Percentiles rank a stretch among this genome's conserved stretches.
phyloP scores from a whole-genome alignment of 1,284 basidiomycete genomes.

The Ustilago curta region DNA sequence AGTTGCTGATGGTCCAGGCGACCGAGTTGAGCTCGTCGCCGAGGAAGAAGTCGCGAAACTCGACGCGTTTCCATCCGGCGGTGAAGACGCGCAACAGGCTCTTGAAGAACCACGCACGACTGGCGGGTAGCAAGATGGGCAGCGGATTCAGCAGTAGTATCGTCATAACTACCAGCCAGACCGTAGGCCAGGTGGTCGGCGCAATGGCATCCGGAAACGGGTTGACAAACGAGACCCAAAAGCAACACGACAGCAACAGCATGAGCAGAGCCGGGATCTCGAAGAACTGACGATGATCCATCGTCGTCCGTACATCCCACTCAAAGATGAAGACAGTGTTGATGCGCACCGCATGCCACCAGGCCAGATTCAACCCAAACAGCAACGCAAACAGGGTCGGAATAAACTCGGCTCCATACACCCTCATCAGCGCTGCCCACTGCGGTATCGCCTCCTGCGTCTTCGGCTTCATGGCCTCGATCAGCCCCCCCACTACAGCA shows the following conservation, averaged over 20 bases:
- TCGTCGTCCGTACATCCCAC: constrained; percentile 76
- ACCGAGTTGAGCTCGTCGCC: constrained; percentile 69
- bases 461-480: constrained; percentile 76
- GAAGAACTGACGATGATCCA: constrained; percentile 85
- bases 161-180: constrained; percentile 80
- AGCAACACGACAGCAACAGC: constrained; percentile 80
- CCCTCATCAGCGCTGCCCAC: constrained; percentile 80
- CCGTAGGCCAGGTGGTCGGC: constrained; percentile 78
- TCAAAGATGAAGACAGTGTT: constrained; percentile 91
- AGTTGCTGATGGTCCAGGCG: constrained; percentile 69
- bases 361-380: constrained; percentile 81
- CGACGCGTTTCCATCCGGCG: constrained; percentile 75
- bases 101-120: constrained; percentile 83
- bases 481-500: constrained; percentile 78
- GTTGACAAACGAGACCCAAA: constrained; percentile 83
- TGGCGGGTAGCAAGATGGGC: constrained; percentile 76
- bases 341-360: constrained; percentile 81
- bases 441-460: constrained; percentile 76
- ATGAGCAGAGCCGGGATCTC: constrained; percentile 84
- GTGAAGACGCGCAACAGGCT: constrained; percentile 74
- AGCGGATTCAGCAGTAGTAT: constrained; percentile 82
- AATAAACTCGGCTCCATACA: constrained; percentile 83
- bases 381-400: constrained; percentile 83
- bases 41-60: constrained; percentile 69
- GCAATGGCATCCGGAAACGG: constrained; percentile 61